Evolutionary conservation across 768 basidiomycete species (phyloP).

Genomic region (Dacryopinax spathularia): DNA sequence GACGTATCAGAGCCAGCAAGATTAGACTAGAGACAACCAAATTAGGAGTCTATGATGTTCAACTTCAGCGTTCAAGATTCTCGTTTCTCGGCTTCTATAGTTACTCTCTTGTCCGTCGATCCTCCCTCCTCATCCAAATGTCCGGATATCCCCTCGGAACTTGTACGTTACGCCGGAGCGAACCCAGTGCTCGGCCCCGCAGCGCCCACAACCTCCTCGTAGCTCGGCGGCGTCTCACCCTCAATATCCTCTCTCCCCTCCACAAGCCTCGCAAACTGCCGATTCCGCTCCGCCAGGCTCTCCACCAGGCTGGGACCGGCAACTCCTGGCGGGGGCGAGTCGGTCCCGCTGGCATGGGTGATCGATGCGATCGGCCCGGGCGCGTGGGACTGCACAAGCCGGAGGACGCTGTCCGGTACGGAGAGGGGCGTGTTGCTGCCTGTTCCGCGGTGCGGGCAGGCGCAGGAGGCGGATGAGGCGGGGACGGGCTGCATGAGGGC

Average conservation of each 20-base stretch:
- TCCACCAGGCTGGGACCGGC: background rate
- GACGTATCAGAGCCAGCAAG: too few species aligned
- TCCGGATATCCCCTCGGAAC: too few species aligned
- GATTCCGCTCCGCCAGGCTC: slow-evolving; percentile 21
- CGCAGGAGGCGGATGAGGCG: slow-evolving; percentile 10
- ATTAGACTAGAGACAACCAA: too few species aligned
- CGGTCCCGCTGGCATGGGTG: background rate
- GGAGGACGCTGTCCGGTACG: slow-evolving; percentile 5
- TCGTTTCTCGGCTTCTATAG: too few species aligned
- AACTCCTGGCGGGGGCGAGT: slow-evolving; percentile 5
- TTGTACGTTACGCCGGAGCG: too few species aligned
- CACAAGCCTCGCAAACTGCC: slow-evolving; percentile 64
- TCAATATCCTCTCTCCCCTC: slow-evolving; percentile 66
- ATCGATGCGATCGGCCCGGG: background rate
- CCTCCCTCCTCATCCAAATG: too few species aligned
- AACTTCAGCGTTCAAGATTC: too few species aligned
- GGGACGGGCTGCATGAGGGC: slow-evolving; percentile 21
- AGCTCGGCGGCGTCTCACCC: slow-evolving; percentile 79
- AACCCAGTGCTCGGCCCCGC: background rate
- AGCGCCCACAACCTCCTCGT: slow-evolving; percentile 27
- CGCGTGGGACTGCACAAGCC: background rate
- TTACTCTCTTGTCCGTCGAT: too few species aligned
- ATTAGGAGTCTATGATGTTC: too few species aligned
- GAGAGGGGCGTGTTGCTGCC: slow-evolving; percentile 6
- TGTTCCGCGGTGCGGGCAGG: slow-evolving; percentile 27